Conservation (phyloP, 805 yeast genomes). For the Yarrowia sp. region DNA sequence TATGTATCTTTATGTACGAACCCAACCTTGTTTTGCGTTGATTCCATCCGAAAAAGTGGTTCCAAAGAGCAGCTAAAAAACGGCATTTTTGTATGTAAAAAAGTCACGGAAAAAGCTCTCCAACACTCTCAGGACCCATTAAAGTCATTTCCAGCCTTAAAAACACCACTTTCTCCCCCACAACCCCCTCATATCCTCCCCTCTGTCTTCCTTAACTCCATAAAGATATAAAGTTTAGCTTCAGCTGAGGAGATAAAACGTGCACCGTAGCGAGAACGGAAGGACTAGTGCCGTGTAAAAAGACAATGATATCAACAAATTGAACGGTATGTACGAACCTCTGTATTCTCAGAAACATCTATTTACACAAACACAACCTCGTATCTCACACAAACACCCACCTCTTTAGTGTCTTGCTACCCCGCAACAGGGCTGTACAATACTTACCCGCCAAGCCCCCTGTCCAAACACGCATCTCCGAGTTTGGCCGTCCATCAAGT, state of each 20-base stretch:
- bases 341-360: too few relatives aligned
- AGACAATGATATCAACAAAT: not conserved
- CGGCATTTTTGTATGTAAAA: not conserved
- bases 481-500: constrained; percentile 1
- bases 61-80: not conserved
- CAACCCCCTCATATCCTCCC: not conserved
- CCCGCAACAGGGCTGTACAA: not conserved
- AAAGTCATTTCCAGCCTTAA: not conserved
- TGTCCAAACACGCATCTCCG: constrained; percentile 17
- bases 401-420: too few relatives aligned
- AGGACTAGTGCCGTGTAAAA: not conserved
- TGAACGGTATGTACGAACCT: too few relatives aligned
- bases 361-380: too few relatives aligned
- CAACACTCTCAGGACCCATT: fast-evolving
- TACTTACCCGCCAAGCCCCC: constrained; percentile 4
- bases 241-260: constrained; percentile 16
- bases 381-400: too few relatives aligned
- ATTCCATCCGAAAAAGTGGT: not conserved
- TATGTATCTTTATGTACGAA: constrained; percentile 5
- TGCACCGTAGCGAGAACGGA: constrained; percentile 14
- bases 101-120: too few relatives aligned
- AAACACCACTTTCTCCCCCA: not conserved
- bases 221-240: not conserved
- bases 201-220: not conserved
- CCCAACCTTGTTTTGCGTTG: not conserved